These are phyloP conservation scores for Oropetium thomaeum DNA, from an alignment of 176 grass and related monocot genomes.

Conservation along the genomic window DNA sequence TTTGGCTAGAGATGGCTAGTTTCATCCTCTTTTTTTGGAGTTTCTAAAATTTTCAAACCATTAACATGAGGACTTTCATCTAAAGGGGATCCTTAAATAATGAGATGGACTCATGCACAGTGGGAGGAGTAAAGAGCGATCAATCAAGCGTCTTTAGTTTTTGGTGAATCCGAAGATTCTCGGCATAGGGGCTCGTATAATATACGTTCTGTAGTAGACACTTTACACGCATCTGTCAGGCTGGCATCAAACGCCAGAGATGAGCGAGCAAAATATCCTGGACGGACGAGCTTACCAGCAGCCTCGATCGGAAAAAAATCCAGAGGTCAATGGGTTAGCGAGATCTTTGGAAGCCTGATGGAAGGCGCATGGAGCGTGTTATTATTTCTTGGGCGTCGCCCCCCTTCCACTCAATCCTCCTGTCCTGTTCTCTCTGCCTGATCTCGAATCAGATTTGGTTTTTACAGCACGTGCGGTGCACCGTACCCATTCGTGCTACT, in stretches of 20 bases:
- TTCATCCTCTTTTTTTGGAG: too few species aligned
- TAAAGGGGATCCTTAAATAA: too few species aligned
- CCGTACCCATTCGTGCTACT: neutral
- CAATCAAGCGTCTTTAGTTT: neutral
- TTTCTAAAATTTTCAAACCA: too few species aligned
- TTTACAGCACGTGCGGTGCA: neutral
- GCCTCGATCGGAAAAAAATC: neutral
- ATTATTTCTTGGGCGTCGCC: too few species aligned
- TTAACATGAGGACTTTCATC: too few species aligned
- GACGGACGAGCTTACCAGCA: neutral
- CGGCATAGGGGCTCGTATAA: neutral
- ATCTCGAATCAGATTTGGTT: neutral
- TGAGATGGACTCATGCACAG: neutral
- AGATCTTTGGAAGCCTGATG: neutral
- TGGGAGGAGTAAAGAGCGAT: neutral
- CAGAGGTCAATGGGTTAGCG: neutral
- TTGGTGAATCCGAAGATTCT: slow-evolving; percentile 24
- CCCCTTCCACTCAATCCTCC: neutral
- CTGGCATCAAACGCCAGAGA: too few species aligned
- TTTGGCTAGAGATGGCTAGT: too few species aligned
- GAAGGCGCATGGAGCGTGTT: neutral
- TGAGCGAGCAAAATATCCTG: too few species aligned
- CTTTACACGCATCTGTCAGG: too few species aligned
- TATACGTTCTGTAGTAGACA: too few species aligned
- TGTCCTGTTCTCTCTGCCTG: neutral